These are phyloP conservation scores for Lotmaria passim DNA, from an alignment of 208 protist species.

Conservation along the genomic window DNA sequence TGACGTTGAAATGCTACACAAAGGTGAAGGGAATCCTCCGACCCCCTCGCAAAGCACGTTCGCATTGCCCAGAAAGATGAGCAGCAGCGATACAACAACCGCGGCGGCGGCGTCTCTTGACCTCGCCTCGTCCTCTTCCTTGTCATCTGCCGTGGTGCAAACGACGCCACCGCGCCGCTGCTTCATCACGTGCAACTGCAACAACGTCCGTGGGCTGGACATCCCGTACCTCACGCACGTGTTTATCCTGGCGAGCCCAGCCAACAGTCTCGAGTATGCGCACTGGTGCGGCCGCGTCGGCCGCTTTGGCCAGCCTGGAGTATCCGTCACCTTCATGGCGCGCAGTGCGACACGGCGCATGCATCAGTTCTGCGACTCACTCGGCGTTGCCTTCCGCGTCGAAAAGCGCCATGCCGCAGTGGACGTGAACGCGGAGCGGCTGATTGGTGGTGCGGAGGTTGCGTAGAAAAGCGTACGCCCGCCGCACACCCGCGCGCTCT, in stretches of 20 bases:
- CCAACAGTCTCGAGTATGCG: constrained; percentile 72
- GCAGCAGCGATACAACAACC: too few relatives aligned
- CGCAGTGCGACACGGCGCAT: constrained; percentile 58
- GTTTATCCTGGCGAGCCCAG: constrained; percentile 63
- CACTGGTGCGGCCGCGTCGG: constrained; percentile 90
- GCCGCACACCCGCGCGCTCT: too few relatives aligned
- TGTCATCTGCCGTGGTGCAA: too few relatives aligned
- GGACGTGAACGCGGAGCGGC: constrained; percentile 59
- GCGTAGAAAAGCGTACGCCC: neutral
- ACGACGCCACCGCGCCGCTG: constrained; percentile 15
- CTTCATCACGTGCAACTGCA: constrained; percentile 53
- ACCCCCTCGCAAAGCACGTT: too few relatives aligned
- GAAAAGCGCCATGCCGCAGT: constrained; percentile 54
- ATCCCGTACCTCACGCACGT: constrained; percentile 77
- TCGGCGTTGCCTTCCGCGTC: constrained; percentile 61
- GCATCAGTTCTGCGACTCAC: constrained; percentile 66
- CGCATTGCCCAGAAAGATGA: too few relatives aligned
- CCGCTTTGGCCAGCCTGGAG: constrained; percentile 64
- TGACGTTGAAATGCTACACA: too few relatives aligned
- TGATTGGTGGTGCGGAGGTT: constrained; percentile 24
- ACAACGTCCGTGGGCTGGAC: constrained; percentile 77
- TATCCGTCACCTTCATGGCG: constrained; percentile 66
- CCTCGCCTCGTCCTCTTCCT: too few relatives aligned
- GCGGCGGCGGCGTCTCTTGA: too few relatives aligned
- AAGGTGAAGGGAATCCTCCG: too few relatives aligned